Percentiles rank a stretch among this genome's conserved stretches.
Conservation (phyloP, 306 rosid genomes). For the Inga oerstediana region DNA sequence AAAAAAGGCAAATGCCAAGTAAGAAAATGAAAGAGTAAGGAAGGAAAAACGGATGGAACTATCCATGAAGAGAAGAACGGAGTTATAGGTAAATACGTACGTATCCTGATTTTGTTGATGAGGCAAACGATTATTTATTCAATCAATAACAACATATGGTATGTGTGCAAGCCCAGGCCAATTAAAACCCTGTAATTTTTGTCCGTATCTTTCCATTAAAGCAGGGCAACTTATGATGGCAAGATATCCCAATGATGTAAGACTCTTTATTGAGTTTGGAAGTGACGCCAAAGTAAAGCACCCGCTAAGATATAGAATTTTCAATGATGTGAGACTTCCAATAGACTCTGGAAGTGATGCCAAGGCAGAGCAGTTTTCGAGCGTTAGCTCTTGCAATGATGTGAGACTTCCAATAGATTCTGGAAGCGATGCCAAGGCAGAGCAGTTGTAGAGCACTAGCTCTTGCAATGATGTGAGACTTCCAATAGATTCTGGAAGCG, state of each 20-base stretch:
- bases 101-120: too few species aligned
- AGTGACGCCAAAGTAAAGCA: constrained; percentile 10
- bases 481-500: neutral
- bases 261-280: neutral
- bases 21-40: too few species aligned
- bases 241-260: neutral
- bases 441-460: too few species aligned
- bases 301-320: neutral
- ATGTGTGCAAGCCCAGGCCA: neutral
- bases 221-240: rapidly evolving
- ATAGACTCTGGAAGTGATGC: neutral
- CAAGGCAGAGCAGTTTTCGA: rapidly evolving
- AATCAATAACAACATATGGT: rapidly evolving
- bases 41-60: too few species aligned
- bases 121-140: neutral
- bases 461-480: too few species aligned
- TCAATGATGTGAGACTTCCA: constrained; percentile 11
- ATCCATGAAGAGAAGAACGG: too few species aligned
- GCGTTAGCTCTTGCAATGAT: rapidly evolving
- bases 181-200: neutral
- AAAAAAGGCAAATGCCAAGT: too few species aligned
- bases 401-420: neutral
- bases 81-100: too few species aligned
- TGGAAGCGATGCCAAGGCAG: too few species aligned
- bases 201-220: neutral